These are phyloP conservation scores for Stipa capillata DNA, from an alignment of 176 grass and related monocot species.

Conservation along the genomic window DNA sequence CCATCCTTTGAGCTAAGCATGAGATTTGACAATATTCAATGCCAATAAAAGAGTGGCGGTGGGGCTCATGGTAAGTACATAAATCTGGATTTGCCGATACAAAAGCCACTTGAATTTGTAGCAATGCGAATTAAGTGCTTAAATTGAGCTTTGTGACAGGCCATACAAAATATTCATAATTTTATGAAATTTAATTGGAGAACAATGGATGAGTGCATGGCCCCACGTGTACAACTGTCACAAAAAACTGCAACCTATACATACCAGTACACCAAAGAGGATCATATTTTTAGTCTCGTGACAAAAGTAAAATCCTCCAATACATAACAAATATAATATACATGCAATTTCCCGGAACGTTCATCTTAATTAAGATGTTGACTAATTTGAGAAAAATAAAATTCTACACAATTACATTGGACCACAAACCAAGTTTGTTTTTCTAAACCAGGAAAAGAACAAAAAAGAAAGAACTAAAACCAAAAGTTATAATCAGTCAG, in stretches of 20 bases:
- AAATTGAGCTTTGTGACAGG: no score
- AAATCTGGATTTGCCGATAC: no score
- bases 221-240: no score
- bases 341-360: not conserved
- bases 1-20: not conserved
- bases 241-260: no score
- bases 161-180: no score
- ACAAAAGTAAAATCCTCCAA: not conserved
- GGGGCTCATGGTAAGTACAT: not conserved
- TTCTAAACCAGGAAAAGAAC: not conserved
- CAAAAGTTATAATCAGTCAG: not conserved
- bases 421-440: not conserved
- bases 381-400: not conserved
- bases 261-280: not conserved
- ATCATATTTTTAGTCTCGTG: not conserved
- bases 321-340: not conserved
- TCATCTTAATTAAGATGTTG: not conserved
- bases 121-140: no score
- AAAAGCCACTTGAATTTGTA: no score
- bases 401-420: constrained; percentile 14
- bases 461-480: not conserved
- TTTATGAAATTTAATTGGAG: no score
- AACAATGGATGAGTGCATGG: no score
- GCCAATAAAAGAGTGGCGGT: not conserved
- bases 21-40: not conserved